A percentile compares a stretch with the other conserved stretches of the same genome.
Evolutionary conservation across 2,329 filamentous ascomycete species (phyloP).

Genomic region (Pestalotiopsis sp.): DNA sequence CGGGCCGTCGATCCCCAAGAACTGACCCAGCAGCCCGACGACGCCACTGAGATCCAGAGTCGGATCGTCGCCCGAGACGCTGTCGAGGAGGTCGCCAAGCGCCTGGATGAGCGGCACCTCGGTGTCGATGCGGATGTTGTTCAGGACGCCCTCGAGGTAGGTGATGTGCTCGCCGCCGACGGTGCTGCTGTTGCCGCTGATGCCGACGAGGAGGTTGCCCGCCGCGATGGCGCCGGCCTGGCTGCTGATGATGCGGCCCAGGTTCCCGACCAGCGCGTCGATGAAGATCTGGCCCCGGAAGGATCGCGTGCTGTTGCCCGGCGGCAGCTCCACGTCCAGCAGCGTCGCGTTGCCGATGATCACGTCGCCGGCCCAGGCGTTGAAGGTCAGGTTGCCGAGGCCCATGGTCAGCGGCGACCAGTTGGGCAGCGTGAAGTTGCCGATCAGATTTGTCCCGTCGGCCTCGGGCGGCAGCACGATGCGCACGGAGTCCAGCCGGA

Average conservation of each 20-base stretch:
- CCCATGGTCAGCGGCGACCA: slow-evolving; percentile 19
- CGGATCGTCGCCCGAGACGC: slow-evolving; percentile 12
- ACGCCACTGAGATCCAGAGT: slow-evolving; percentile 7
- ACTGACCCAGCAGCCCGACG: neutral
- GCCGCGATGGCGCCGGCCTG: slow-evolving; percentile 24
- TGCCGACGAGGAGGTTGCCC: slow-evolving; percentile 27
- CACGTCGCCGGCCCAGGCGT: slow-evolving; percentile 28
- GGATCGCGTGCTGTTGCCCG: slow-evolving; percentile 30
- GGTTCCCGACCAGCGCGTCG: slow-evolving; percentile 22
- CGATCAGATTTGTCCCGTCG: slow-evolving; percentile 25
- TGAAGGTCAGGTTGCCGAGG: slow-evolving; percentile 32
- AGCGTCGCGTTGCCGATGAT: slow-evolving; percentile 25
- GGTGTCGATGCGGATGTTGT: slow-evolving; percentile 20
- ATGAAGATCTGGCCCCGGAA: slow-evolving; percentile 28
- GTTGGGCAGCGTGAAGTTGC: slow-evolving; percentile 22
- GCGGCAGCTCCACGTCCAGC: slow-evolving; percentile 27
- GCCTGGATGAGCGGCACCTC: slow-evolving; percentile 24
- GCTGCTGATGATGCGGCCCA: slow-evolving; percentile 22
- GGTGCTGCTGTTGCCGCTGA: slow-evolving; percentile 27
- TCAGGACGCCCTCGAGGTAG: slow-evolving; percentile 31
- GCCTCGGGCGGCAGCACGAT: slow-evolving; percentile 18
- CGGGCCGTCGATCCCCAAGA: neutral
- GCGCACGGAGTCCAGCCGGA: slow-evolving; percentile 11
- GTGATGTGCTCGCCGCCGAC: slow-evolving; percentile 29
- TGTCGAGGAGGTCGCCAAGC: slow-evolving; percentile 18